These are phyloP conservation scores for Russula virescens DNA, from an alignment of 768 basidiomycete species.

Conservation along the genomic window DNA sequence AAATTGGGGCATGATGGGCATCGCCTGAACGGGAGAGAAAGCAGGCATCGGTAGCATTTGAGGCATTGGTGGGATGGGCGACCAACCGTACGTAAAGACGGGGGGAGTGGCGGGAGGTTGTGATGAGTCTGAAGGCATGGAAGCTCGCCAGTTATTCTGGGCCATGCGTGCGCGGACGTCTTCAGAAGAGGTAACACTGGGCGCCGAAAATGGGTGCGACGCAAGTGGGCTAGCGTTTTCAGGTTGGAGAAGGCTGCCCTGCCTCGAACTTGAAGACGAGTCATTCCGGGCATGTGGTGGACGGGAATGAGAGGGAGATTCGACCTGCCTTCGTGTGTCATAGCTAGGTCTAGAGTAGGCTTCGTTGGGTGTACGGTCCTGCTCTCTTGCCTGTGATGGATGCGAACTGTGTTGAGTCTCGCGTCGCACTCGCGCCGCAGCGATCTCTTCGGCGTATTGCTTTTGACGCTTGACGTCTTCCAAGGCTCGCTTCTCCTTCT, in stretches of 20 bases:
- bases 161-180: constrained; percentile 11
- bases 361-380: constrained; percentile 17
- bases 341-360: constrained; percentile 21
- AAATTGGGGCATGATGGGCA: constrained; percentile 22
- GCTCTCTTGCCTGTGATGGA: constrained; percentile 11
- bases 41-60: constrained; percentile 17
- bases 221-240: constrained; percentile 9
- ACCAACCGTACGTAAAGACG: constrained; percentile 15
- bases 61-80: constrained; percentile 11
- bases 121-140: constrained; percentile 18
- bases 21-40: constrained; percentile 15
- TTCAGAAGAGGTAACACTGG: constrained; percentile 18
- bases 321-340: constrained; percentile 19
- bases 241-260: constrained; percentile 8
- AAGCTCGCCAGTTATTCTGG: constrained; percentile 15
- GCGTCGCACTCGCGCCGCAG: constrained; percentile 22
- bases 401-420: constrained; percentile 1
- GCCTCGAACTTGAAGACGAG: constrained; percentile 18
- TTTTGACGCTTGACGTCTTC: constrained; percentile 37
- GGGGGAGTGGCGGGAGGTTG: constrained; percentile 11
- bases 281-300: not conserved
- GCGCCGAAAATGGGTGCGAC: constrained; percentile 12
- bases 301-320: not conserved
- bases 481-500: constrained; percentile 40
- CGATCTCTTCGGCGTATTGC: constrained; percentile 21